Base-by-base conservation (phyloP, 371 early-diverging fungal species). In the Lichtheimia ramosa region DNA sequence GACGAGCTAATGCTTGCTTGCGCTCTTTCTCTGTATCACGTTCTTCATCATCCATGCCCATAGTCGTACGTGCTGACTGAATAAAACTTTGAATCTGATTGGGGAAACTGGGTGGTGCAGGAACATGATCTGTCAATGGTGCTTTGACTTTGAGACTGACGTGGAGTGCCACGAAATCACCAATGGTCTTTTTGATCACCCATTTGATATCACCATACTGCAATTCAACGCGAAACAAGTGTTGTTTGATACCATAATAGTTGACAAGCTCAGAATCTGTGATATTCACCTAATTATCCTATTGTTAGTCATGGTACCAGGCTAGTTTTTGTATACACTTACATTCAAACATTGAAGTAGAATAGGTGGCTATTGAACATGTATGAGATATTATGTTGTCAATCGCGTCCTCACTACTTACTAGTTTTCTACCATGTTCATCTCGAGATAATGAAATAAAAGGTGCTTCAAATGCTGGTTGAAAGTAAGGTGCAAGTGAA, bases 201-300 rank as follows among this genome's bases (percentile, higher is more conserved):
- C 93, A 93, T 71, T 88, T 86, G 55, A 86, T 70, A 56, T 88
- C 89, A 13, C 94, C 94, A 60, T 93, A 93, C 59, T 88, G 83
- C 43, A 92, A 66, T 67, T 90, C 89, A 23, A 93, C 86, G 10
- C 90, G 85, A 67, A 88, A 88, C 13, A 85, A 61, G 63, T 76
- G 75, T 61, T 83, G 73, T 23, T 68, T 68, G 28, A 77, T 48
- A 15, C 73, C 72, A 48, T 39, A 59, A 67, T 73, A 58, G 28
- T 69, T 77, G 23, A 66, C 61, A 1, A 75, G 39, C 54, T 79
- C 74, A 5, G 85, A 85, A 65, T 85, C 85, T 0, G 83, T 83
- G 50, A 84, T 75, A 5, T 74, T 79, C 14, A 83, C 73, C 83
- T 79, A 16, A 34, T n/a, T 48, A 20, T 21, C 6, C 41, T 28